Evolutionary conservation across 2,329 filamentous ascomycete species (phyloP).

Genomic region (Didymella glomerata): DNA sequence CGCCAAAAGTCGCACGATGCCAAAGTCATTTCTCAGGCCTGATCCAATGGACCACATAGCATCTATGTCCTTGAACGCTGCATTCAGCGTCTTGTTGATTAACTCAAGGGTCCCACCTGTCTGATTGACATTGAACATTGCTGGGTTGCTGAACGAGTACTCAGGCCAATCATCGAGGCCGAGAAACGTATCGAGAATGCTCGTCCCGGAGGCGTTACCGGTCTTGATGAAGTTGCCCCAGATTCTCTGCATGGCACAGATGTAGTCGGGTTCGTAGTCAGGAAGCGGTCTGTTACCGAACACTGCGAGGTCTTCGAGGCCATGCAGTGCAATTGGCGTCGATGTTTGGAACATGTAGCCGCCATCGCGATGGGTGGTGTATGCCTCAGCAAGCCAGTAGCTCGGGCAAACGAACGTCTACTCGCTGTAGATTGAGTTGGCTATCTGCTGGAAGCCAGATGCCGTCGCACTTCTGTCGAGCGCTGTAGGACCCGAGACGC

Average conservation of each 20-base stretch:
- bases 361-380: not conserved
- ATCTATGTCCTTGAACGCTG: constrained; percentile 3
- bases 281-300: not conserved
- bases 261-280: not conserved
- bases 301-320: not conserved
- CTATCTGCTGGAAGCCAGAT: not conserved
- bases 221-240: constrained; percentile 1
- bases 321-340: not conserved
- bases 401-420: not conserved
- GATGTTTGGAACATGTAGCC: not conserved
- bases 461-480: not conserved
- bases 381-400: not conserved
- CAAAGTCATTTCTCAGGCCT: not conserved
- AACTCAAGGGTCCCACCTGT: constrained; percentile 24
- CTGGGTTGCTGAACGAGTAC: not conserved
- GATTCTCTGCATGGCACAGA: not conserved
- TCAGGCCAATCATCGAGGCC: not conserved
- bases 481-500: not conserved
- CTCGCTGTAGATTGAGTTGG: not conserved
- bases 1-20: not conserved
- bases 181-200: not conserved
- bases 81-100: not conserved
- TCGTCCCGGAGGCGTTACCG: not conserved
- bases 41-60: not conserved
- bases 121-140: constrained; percentile 26